These are phyloP conservation scores for Rosa rugosa DNA, from an alignment of 306 rosid species.

Conservation along the genomic window DNA sequence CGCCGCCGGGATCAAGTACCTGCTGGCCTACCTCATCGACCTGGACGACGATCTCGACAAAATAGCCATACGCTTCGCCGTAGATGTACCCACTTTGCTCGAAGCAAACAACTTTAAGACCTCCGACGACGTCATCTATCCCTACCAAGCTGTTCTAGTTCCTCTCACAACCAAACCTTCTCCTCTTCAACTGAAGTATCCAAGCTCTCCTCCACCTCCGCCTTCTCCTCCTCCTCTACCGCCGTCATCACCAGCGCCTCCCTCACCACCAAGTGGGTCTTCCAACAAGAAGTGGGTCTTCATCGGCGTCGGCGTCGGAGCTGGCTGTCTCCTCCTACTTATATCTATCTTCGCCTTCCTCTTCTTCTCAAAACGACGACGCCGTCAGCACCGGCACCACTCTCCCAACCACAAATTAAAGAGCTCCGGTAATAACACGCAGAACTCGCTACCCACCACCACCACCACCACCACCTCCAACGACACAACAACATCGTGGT, in stretches of 20 bases:
- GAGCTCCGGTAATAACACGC: background rate
- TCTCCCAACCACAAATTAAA: background rate
- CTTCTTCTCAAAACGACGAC: conserved; percentile 12
- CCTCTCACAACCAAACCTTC: conserved; percentile 34
- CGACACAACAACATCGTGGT: conserved; percentile 20
- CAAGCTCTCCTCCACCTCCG: conserved; percentile 16
- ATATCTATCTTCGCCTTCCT: conserved; percentile 5
- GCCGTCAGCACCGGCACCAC: background rate
- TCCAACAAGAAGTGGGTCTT: conserved; percentile 52
- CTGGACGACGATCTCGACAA: conserved; percentile 29
- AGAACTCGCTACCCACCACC: conserved; percentile 1
- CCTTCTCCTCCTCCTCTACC: background rate
- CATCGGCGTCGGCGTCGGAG: conserved; percentile 46
- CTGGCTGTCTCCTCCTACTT: conserved; percentile 24
- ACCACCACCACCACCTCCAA: conserved; percentile 5
- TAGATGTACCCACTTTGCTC: conserved; percentile 26
- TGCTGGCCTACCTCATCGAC: conserved; percentile 47
- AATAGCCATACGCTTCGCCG: conserved; percentile 43
- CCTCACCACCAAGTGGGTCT: background rate
- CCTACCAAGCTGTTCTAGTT: conserved; percentile 47
- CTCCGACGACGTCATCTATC: conserved; percentile 3
- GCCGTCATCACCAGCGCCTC: background rate
- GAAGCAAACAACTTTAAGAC: conserved; percentile 49
- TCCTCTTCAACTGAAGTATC: background rate
- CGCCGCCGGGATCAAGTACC: conserved; percentile 44